Base-by-base conservation (phyloP, 306 rosid genomes). In the Cucumis hystrix region DNA sequence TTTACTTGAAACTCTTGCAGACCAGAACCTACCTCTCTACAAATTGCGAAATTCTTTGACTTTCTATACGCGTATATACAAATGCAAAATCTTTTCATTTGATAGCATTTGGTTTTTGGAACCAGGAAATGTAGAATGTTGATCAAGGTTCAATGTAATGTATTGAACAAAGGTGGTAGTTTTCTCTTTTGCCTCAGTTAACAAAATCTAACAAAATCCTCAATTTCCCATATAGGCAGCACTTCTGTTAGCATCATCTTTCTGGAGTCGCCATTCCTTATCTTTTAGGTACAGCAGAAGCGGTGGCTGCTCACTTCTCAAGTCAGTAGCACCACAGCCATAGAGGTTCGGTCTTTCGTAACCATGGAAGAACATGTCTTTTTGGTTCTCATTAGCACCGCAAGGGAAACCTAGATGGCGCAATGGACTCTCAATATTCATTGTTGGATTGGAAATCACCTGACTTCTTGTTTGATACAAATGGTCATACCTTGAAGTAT, bases 221-320 rank as follows among this genome's bases (percentile, higher is more conserved):
- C 80, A 89, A 37, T 88, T 89, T 83, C 92, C 93, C 88, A 86
- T 87, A 79, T 88, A 92, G 7, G 88, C 59, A 73, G 95, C 86
- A 41, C 89, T 91, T 78, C 86, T 72, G 33, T 75, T 54, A 18
- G 87, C 79, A 61, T 92, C 84, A 85, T 96, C 96, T 39, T 59
- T 78, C 78, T 89, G 97, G 56, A 91, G 87, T 71, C 85, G 80
- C 93, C 86, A 85, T 79, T 96, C 98, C 77, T 76, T 89, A 85
- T 89, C 96, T 82, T 96, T 88, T 60, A 92, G 88, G 81, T 74
- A 85, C 78, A 87, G 90, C 63, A 92, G 82, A 68, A 92, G 88
- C 51, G 96, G 86, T 84, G 83, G 85, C 43, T 90, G 90, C 88
- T 95, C 97, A 45, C 79, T 86, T 77, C 86, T 83, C 55, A 85